phyloP scores from a whole-genome alignment of 1,139 yeast species.

The Pichia sp. region DNA sequence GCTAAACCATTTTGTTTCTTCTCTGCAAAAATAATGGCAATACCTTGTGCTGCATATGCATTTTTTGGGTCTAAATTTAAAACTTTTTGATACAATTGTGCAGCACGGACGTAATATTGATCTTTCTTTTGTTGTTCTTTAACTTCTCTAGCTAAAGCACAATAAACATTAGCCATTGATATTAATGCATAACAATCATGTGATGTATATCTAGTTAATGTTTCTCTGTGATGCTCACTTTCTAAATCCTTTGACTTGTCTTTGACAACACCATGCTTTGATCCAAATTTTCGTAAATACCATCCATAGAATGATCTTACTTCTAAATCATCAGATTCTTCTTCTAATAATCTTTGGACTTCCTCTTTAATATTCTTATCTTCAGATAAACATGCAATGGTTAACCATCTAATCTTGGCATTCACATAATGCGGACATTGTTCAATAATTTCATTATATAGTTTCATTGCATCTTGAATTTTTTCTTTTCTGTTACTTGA shows the following conservation, averaged over 20 bases:
- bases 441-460: constrained; percentile 51
- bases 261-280: constrained; percentile 27
- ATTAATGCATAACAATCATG: constrained; percentile 88
- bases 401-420: constrained; percentile 67
- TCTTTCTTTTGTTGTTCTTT: constrained; percentile 64
- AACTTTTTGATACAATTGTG: constrained; percentile 85
- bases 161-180: constrained; percentile 84
- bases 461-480: constrained; percentile 39
- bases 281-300: constrained; percentile 65
- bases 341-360: constrained; percentile 47
- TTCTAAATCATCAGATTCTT: constrained; percentile 62
- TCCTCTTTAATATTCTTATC: constrained; percentile 42
- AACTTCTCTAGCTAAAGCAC: constrained; percentile 73
- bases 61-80: constrained; percentile 76
- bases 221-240: constrained; percentile 75
- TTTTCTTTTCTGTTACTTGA: constrained; percentile 29
- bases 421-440: constrained; percentile 68
- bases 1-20: constrained; percentile 74
- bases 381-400: constrained; percentile 33
- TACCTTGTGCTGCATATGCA: constrained; percentile 96
- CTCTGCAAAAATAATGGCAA: constrained; percentile 90
- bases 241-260: constrained; percentile 52
- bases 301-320: constrained; percentile 90
- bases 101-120: constrained; percentile 79
- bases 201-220: constrained; percentile 73